phyloP scores from a whole-genome alignment of 2,329 filamentous ascomycete genomes.

The Tolypocladium pustulatum region DNA sequence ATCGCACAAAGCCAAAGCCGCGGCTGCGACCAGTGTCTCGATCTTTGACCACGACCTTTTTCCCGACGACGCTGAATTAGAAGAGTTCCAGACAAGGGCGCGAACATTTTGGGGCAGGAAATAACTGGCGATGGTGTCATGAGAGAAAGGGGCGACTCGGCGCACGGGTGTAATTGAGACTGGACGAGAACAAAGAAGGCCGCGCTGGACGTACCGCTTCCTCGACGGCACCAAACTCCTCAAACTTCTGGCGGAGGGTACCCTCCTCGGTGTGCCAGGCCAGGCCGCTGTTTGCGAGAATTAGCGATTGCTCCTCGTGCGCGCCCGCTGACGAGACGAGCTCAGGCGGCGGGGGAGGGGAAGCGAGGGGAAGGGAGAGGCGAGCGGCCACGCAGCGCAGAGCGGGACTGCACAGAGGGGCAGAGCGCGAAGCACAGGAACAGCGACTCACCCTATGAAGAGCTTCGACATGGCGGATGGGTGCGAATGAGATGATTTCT shows the following conservation, averaged over 20 bases:
- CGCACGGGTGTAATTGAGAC: not conserved
- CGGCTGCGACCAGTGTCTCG: constrained; percentile 93
- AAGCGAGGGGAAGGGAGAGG: constrained; percentile 1
- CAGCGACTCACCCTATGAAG: constrained; percentile 71
- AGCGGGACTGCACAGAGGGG: not conserved
- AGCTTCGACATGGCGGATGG: constrained; percentile 69
- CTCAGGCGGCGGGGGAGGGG: not conserved
- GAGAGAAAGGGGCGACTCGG: not conserved
- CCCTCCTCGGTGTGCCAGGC: constrained; percentile 95
- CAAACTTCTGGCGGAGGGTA: constrained; percentile 81
- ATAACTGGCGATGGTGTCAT: not conserved
- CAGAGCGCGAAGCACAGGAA: not conserved
- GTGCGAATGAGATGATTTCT: not conserved
- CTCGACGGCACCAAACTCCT: constrained; percentile 81
- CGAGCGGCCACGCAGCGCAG: not conserved
- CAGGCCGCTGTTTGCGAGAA: constrained; percentile 57
- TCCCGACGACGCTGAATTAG: constrained; percentile 7
- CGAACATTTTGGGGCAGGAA: not conserved
- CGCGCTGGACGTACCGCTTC: constrained; percentile 68
- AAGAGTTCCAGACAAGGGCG: constrained; percentile 7
- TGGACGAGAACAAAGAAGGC: constrained; percentile 1
- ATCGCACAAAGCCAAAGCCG: constrained; percentile 95
- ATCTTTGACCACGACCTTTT: constrained; percentile 91
- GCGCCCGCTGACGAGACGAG: not conserved
- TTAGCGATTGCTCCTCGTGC: constrained; percentile 10